phyloP scores from a whole-genome alignment of 768 basidiomycete genomes.

The Termitomyces sp. region DNA sequence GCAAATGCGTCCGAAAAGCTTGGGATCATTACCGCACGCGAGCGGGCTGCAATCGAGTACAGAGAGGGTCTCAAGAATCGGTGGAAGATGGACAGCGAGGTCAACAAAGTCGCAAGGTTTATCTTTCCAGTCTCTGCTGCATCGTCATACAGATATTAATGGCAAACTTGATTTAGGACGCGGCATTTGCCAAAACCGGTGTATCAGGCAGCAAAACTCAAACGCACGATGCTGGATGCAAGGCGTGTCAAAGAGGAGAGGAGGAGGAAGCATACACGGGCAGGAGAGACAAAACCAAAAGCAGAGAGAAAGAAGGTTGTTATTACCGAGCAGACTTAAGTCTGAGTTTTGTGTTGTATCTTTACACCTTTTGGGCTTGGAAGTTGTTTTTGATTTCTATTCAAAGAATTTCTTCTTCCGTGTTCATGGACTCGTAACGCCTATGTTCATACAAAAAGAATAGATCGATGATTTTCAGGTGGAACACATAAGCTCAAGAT shows the following conservation, averaged over 20 bases:
- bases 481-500: not conserved
- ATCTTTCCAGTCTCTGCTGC: constrained; percentile 19
- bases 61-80: constrained; percentile 81
- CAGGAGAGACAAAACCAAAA: constrained; percentile 83
- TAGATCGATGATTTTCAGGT: not conserved
- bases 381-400: not conserved
- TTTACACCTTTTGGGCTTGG: not conserved
- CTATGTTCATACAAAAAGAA: not conserved
- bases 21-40: constrained; percentile 85
- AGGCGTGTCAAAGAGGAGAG: constrained; percentile 90
- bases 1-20: constrained; percentile 89
- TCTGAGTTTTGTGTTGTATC: not conserved
- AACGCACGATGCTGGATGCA: constrained; percentile 90
- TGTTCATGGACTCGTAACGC: not conserved
- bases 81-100: constrained; percentile 83
- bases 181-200: constrained; percentile 91
- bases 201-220: constrained; percentile 81
- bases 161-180: constrained; percentile 36
- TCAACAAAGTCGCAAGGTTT: constrained; percentile 78
- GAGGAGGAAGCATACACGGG: constrained; percentile 83
- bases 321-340: constrained; percentile 73
- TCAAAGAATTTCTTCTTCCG: not conserved
- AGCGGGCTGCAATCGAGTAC: constrained; percentile 91
- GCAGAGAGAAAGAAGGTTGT: constrained; percentile 90
- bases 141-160: constrained; percentile 1